phyloP scores from a whole-genome alignment of 257 asterid genomes.

The Gynochthodes officinalis region DNA sequence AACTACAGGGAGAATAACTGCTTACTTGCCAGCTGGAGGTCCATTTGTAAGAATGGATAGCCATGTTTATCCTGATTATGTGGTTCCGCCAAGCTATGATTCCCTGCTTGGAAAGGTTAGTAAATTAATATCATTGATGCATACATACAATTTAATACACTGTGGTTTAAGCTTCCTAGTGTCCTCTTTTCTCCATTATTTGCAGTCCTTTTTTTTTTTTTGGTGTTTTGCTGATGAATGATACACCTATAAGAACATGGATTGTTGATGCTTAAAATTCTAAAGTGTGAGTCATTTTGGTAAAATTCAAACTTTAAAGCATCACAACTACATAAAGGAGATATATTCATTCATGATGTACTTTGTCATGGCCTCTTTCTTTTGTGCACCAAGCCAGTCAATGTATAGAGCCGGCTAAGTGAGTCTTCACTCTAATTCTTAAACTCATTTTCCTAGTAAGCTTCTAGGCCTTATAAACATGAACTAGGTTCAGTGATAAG shows the following conservation, averaged over 20 bases:
- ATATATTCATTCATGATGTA: not conserved
- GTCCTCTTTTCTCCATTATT: not conserved
- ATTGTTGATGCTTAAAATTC: not conserved
- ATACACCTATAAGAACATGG: not conserved
- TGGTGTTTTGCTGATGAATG: conserved; percentile 1
- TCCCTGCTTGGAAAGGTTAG: conserved; percentile 94
- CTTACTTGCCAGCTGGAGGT: conserved; percentile 97
- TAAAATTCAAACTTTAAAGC: not conserved
- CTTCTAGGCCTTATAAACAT: not conserved
- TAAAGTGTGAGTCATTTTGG: not conserved
- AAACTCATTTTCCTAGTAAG: too few relatives aligned
- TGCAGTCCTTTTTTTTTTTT: not conserved
- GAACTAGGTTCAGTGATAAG: not conserved
- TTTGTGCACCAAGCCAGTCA: too few relatives aligned
- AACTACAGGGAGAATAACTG: conserved; percentile 81
- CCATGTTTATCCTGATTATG: conserved; percentile 96
- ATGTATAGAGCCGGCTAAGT: too few relatives aligned
- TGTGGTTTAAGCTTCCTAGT: not conserved
- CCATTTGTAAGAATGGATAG: conserved; percentile 99
- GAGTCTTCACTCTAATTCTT: too few relatives aligned
- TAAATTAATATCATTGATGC: not conserved
- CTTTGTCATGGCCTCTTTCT: not conserved
- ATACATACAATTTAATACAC: not conserved
- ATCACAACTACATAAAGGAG: not conserved
- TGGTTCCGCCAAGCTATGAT: conserved; percentile 99